These are phyloP conservation scores for Aspergillus leporis DNA, from an alignment of 495 filamentous ascomycete species.

Conservation along the genomic window DNA sequence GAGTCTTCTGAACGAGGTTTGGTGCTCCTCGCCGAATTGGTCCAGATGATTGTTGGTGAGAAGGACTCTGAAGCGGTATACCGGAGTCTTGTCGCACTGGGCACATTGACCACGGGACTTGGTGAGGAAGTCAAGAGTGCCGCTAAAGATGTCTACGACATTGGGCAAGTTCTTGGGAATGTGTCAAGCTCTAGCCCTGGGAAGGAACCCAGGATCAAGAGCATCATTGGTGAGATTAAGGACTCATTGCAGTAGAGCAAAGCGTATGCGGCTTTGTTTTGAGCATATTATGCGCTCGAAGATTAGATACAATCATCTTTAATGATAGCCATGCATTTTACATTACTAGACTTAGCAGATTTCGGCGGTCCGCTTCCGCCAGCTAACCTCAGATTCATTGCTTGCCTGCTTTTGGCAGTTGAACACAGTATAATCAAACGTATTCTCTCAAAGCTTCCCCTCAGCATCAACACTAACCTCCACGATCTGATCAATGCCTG, in stretches of 20 bases:
- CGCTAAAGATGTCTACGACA: conserved; percentile 50
- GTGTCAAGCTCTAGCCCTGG: conserved; percentile 37
- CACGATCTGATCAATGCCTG: conserved; percentile 85
- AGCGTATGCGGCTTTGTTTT: not conserved
- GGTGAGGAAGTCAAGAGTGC: conserved; percentile 50
- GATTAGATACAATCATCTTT: conserved; percentile 12
- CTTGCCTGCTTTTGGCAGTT: not conserved
- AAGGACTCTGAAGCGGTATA: conserved; percentile 82
- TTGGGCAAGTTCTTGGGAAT: conserved; percentile 36
- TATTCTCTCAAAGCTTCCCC: conserved; percentile 51
- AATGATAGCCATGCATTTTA: conserved; percentile 15
- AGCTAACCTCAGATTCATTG: not conserved
- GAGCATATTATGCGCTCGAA: conserved; percentile 1
- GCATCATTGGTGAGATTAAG: conserved; percentile 48
- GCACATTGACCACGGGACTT: conserved; percentile 61
- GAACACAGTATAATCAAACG: not conserved
- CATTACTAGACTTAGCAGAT: conserved; percentile 6
- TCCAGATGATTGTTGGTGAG: conserved; percentile 59
- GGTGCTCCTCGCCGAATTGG: conserved; percentile 62
- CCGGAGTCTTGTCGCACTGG: conserved; percentile 76
- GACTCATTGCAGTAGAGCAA: conserved; percentile 26
- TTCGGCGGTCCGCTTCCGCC: not conserved
- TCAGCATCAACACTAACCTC: conserved; percentile 64
- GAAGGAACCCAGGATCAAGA: conserved; percentile 52
- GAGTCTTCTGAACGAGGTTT: conserved; percentile 58